Conservation (phyloP, 2,329 filamentous ascomycete genomes). For the Coniochaeta sp. region DNA sequence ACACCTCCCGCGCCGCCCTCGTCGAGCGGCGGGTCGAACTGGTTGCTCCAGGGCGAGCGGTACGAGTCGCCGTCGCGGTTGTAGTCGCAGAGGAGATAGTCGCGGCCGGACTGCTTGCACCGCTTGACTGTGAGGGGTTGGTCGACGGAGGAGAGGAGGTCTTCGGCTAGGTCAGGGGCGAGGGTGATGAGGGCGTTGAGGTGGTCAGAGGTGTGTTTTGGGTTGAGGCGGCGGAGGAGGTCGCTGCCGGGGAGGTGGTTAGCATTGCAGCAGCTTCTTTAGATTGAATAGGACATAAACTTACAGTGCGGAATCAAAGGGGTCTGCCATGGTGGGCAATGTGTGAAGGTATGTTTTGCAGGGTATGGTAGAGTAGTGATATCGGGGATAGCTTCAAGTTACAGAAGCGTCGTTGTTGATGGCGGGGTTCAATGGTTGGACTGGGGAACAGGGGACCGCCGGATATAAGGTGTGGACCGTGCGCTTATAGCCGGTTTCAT, state of each 20-base stretch:
- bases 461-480: background rate
- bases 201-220: constrained; percentile 82
- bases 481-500: background rate
- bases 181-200: constrained; percentile 83
- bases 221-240: constrained; percentile 95
- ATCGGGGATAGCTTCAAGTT: background rate
- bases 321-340: constrained; percentile 42
- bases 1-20: constrained; percentile 49
- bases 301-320: constrained; percentile 72
- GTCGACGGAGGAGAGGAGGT: constrained; percentile 95
- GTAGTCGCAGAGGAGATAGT: constrained; percentile 98
- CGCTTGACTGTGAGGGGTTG: constrained; percentile 83
- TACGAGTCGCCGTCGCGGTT: constrained; percentile 98
- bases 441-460: background rate
- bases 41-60: constrained; percentile 97
- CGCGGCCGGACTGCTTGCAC: constrained; percentile 82
- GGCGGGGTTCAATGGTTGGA: background rate
- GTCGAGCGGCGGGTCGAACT: constrained; percentile 87
- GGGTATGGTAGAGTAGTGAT: background rate
- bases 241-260: constrained; percentile 63
- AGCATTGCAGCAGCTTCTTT: constrained; percentile 4
- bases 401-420: background rate
- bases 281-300: constrained; percentile 18
- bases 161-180: constrained; percentile 88
- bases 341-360: background rate